Percentiles rank a stretch among this genome's conserved stretches.
Conservation (phyloP, 2,329 filamentous ascomycete species). For the Exophiala xenobiotica region DNA sequence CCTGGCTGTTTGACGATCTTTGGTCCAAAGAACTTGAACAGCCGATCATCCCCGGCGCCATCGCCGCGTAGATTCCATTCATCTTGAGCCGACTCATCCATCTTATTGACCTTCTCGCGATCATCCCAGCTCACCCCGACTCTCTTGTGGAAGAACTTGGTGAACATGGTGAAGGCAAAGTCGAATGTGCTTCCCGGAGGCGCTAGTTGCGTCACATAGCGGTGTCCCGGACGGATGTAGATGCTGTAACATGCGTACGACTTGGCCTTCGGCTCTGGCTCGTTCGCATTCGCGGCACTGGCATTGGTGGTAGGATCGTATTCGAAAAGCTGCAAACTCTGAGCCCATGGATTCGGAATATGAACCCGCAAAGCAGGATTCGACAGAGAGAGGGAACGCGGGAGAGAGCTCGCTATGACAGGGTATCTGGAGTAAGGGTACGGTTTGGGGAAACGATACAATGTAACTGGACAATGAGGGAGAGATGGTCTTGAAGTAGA, state of each 20-base stretch:
- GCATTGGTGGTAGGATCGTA: conserved; percentile 12
- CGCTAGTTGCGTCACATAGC: conserved; percentile 36
- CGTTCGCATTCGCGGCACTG: conserved; percentile 46
- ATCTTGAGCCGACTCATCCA: conserved; percentile 12
- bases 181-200: conserved; percentile 36
- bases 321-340: conserved; percentile 61
- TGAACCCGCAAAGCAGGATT: conserved; percentile 20
- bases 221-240: conserved; percentile 37
- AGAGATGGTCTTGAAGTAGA: conserved; percentile 1
- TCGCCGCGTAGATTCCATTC: conserved; percentile 7
- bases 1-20: conserved; percentile 24
- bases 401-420: conserved; percentile 17
- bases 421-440: conserved; percentile 15
- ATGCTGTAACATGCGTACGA: conserved; percentile 63
- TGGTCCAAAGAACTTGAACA: conserved; percentile 10
- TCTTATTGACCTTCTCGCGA: conserved; percentile 26
- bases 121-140: conserved; percentile 62
- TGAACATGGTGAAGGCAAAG: conserved; percentile 53
- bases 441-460: conserved; percentile 6
- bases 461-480: conserved; percentile 14
- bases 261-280: conserved; percentile 27
- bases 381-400: conserved; percentile 13
- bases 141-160: conserved; percentile 57
- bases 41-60: conserved; percentile 11
- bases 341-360: conserved; percentile 30